Conservation (phyloP, 2,329 filamentous ascomycete species). For the Lizonia empirigonia region DNA sequence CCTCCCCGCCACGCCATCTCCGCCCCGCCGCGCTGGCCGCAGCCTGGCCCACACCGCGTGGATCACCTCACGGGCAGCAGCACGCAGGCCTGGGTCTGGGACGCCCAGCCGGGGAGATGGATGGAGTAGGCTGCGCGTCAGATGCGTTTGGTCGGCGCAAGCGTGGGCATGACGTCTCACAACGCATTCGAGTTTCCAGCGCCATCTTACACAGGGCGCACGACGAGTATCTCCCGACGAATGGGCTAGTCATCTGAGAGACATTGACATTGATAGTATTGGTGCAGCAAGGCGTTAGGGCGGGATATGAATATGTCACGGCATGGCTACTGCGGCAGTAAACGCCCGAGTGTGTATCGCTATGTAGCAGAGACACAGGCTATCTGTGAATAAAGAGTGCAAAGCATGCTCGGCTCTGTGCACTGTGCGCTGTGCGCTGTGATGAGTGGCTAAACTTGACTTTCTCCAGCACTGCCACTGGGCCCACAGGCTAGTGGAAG, state of each 20-base stretch:
- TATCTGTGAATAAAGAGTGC: slow-evolving; percentile 2
- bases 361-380: neutral
- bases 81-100: neutral
- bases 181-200: too few species aligned
- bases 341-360: neutral
- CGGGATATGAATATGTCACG: neutral
- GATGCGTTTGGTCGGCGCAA: too few species aligned
- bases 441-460: slow-evolving; percentile 2
- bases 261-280: neutral
- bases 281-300: slow-evolving; percentile 9
- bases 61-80: too few species aligned
- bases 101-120: neutral
- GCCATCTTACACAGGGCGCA: too few species aligned
- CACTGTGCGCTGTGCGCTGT: neutral
- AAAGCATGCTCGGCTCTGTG: neutral
- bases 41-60: neutral
- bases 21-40: too few species aligned
- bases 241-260: neutral
- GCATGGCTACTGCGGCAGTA: neutral
- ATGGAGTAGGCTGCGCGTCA: neutral
- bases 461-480: slow-evolving; percentile 13
- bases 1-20: too few species aligned
- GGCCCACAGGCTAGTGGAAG: slow-evolving; percentile 22
- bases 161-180: too few species aligned
- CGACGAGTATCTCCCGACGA: too few species aligned